These are phyloP conservation scores for Brassica hybrid DNA, from an alignment of 441 rosid species.

Conservation along the genomic window DNA sequence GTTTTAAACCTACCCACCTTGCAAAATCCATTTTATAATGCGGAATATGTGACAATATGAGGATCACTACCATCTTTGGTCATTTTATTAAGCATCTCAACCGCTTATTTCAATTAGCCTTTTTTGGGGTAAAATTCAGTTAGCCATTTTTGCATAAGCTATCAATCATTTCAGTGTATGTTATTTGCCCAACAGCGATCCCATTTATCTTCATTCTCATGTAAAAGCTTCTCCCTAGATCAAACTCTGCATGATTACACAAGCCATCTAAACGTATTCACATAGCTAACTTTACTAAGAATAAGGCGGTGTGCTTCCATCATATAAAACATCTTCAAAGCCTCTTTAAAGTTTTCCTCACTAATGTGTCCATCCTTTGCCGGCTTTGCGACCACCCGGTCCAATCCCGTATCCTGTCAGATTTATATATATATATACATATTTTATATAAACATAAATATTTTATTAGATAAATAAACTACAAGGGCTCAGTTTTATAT, in stretches of 20 bases:
- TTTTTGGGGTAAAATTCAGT: conserved; percentile 46
- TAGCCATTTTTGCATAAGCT: conserved; percentile 61
- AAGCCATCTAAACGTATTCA: conserved; percentile 66
- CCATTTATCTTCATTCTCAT: conserved; percentile 69
- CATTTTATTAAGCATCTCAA: conserved; percentile 57
- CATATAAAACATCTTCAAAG: conserved; percentile 58
- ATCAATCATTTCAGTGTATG: conserved; percentile 72
- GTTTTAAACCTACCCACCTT: conserved; percentile 51
- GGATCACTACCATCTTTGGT: too few relatives aligned
- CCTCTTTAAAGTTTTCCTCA: conserved; percentile 61
- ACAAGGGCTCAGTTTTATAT: neutral
- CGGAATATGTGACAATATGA: too few relatives aligned
- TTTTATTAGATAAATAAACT: neutral
- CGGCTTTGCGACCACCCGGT: neutral
- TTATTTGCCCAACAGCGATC: conserved; percentile 54
- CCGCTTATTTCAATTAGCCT: conserved; percentile 61
- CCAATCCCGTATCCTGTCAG: neutral
- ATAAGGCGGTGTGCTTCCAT: conserved; percentile 60
- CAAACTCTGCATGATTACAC: conserved; percentile 65
- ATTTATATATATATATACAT: neutral
- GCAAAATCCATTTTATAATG: conserved; percentile 17
- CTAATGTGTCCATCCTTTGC: conserved; percentile 57
- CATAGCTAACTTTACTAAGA: conserved; percentile 69
- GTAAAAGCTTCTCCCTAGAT: conserved; percentile 56
- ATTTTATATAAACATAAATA: neutral